These are phyloP conservation scores for Zostera marina DNA, from an alignment of 116 monocot species.

Conservation along the genomic window DNA sequence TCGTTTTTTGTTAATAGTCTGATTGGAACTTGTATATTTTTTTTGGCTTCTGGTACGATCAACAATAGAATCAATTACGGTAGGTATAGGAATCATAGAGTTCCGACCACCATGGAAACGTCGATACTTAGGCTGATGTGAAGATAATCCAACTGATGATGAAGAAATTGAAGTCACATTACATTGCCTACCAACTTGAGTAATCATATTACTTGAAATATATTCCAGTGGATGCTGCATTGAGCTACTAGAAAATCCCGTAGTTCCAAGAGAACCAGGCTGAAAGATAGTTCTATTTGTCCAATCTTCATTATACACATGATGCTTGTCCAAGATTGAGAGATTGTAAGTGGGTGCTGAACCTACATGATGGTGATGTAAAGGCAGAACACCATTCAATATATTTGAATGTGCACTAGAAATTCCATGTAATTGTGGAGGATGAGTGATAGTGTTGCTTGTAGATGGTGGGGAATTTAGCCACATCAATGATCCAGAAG, in stretches of 20 bases:
- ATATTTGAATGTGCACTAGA: constrained; percentile 19
- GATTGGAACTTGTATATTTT: constrained; percentile 29
- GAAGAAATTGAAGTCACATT: constrained; percentile 10
- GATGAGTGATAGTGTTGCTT: constrained; percentile 13
- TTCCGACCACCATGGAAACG: constrained; percentile 35
- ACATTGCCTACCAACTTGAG: constrained; percentile 28
- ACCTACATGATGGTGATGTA: constrained; percentile 29
- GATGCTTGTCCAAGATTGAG: constrained; percentile 21
- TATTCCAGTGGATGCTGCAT: constrained; percentile 30
- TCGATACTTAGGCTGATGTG: constrained; percentile 49
- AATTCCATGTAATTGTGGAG: constrained; percentile 19
- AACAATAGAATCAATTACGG: constrained; percentile 30
- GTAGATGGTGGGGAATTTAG: constrained; percentile 20
- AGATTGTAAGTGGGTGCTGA: constrained; percentile 39
- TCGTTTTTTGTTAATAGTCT: constrained; percentile 55
- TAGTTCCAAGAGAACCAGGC: constrained; percentile 35
- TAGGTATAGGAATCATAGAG: constrained; percentile 20
- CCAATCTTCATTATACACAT: not conserved
- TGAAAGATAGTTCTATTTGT: constrained; percentile 13
- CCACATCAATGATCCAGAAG: constrained; percentile 22
- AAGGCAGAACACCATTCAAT: constrained; percentile 14
- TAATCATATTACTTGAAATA: constrained; percentile 35
- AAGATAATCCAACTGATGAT: constrained; percentile 32
- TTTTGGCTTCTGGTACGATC: constrained; percentile 48
- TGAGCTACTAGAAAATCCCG: constrained; percentile 18